Evolutionary conservation across 1,139 yeast species (phyloP), one percentile per base, ranked within the genome.

Genomic region (Geotrichum citri-aurantii): DNA sequence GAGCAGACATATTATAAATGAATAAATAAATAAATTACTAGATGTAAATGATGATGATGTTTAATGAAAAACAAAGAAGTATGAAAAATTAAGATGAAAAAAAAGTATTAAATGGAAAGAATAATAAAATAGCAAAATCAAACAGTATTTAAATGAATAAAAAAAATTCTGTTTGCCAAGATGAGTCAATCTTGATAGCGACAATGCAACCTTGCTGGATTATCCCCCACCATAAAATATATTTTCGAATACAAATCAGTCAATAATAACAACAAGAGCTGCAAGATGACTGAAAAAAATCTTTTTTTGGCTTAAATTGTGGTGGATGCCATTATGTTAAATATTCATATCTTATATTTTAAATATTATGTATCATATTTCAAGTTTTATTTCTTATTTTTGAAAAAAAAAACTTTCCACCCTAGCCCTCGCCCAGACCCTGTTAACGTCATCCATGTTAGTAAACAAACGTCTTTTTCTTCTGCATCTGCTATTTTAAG

Each of bases 1-100:
- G 69, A 60, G 62, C 62, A 54, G 51, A 40, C 46, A 58, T 49
- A 53, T 59, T 17, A 56, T 37, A 4, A 14, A 51, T 47, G n/a
- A 29, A 29, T 40, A 26, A 21, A 37, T 46, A 11, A 21, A 21
- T 47, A 33, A 21, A 14, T 11, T 26, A 40, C 44, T 12, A 14
- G 23, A 17, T 24, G 19, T 52, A 11, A 42, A 29, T 6, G 29
- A 8, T 48, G 17, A 8, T 37, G 29, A 17, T 29, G 27, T 10
- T 21, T 29, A 2, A 27, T 47, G 24, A 40, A 24, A 48, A 42
- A 55, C 8, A 26, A 48, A 40, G 7, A 27, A 33, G 3, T 14
- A 14, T 21, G n/a, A 21, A 17, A 12, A 29, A 29, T 27, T 33
- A 37, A 11, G 27, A 37, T n/a, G 23, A 14, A 48, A n/a, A n/a